A percentile compares a stretch with the other conserved stretches of the same genome.
phyloP scores from a whole-genome alignment of 1,284 basidiomycete species.

The Cystobasidium slooffiae region DNA sequence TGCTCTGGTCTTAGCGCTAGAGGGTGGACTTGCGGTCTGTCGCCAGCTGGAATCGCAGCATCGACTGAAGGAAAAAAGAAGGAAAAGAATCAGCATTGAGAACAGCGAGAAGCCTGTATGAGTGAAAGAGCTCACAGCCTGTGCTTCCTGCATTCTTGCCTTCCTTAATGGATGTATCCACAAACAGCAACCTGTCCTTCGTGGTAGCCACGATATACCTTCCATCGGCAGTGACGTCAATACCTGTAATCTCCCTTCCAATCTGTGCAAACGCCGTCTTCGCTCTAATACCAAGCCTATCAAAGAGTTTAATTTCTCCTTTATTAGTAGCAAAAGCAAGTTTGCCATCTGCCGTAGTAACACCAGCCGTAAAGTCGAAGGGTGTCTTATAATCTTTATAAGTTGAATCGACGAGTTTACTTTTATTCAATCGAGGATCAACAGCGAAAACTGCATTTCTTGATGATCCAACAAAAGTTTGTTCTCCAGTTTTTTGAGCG shows the following conservation, averaged over 20 bases:
- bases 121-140: conserved; percentile 44
- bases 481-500: conserved; percentile 87
- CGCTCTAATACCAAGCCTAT: conserved; percentile 96
- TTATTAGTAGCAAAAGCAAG: conserved; percentile 94
- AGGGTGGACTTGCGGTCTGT: conserved; percentile 88
- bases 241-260: conserved; percentile 91
- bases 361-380: conserved; percentile 91
- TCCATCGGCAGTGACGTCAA: conserved; percentile 93
- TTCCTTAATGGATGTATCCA: conserved; percentile 76
- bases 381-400: conserved; percentile 96
- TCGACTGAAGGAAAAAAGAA: conserved; percentile 61
- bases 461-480: conserved; percentile 90
- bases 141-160: conserved; percentile 47
- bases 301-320: conserved; percentile 94
- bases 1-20: conserved; percentile 90
- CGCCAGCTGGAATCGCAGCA: conserved; percentile 88
- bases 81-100: neutral
- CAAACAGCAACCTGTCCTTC: conserved; percentile 89
- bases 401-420: conserved; percentile 90
- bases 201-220: conserved; percentile 96
- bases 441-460: conserved; percentile 96
- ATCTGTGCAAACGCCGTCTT: conserved; percentile 97
- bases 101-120: neutral
- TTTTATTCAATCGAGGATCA: conserved; percentile 87
- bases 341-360: conserved; percentile 84